These are phyloP conservation scores for Sphenostylis stenocarpa DNA, from an alignment of 306 rosid species.

Conservation along the genomic window DNA sequence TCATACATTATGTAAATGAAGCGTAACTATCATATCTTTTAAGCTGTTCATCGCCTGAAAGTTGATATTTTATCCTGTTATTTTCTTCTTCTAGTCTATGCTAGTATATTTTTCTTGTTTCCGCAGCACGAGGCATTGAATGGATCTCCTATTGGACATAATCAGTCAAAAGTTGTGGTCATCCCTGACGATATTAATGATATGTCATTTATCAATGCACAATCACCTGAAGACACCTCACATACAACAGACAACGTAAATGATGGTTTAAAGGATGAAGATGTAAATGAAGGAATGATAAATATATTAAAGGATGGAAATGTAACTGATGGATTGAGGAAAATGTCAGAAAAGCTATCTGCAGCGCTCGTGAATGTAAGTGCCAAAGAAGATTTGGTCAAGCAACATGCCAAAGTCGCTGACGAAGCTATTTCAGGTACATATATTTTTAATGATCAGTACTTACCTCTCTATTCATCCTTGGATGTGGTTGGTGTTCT, in stretches of 20 bases:
- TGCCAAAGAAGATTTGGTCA: constrained; percentile 81
- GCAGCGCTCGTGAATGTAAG: constrained; percentile 77
- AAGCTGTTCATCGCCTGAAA: background rate
- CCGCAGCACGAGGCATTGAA: constrained; percentile 50
- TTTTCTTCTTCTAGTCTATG: background rate
- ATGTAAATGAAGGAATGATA: constrained; percentile 23
- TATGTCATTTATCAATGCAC: constrained; percentile 28
- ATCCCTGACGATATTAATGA: constrained; percentile 36
- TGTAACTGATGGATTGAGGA: constrained; percentile 46
- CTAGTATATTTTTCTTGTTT: background rate
- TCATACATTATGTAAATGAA: background rate
- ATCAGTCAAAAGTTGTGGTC: constrained; percentile 45
- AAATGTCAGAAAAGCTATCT: constrained; percentile 59
- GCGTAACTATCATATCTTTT: background rate
- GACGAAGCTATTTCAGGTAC: constrained; percentile 93
- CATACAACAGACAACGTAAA: constrained; percentile 28
- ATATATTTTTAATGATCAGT: background rate
- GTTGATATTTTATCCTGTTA: background rate
- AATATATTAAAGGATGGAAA: constrained; percentile 27
- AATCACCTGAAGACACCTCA: constrained; percentile 65
- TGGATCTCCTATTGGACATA: constrained; percentile 50
- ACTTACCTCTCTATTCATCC: background rate
- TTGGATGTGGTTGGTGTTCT: background rate
- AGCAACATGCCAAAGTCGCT: constrained; percentile 83
- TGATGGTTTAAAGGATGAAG: constrained; percentile 10